These are phyloP conservation scores for Penicillium tannophilum DNA, from an alignment of 495 filamentous ascomycete genomes.

Conservation along the genomic window DNA sequence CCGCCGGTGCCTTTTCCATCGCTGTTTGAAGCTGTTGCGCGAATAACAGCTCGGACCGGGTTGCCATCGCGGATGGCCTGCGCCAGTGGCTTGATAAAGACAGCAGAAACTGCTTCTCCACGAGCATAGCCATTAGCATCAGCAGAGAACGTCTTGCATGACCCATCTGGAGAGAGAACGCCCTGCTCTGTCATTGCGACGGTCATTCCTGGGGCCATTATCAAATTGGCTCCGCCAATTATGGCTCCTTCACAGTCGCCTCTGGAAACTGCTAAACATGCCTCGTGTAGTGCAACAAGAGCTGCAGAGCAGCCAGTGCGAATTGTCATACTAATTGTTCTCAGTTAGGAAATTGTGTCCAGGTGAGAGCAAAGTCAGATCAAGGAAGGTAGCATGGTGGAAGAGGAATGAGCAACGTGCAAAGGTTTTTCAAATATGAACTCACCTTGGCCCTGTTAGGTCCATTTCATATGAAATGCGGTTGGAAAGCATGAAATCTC, in stretches of 20 bases:
- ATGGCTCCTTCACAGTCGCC: conserved; percentile 46
- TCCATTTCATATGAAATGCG: conserved; percentile 39
- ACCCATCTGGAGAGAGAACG: conserved; percentile 28
- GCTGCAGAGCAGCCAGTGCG: conserved; percentile 44
- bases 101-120: conserved; percentile 54
- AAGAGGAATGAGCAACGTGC: too few species aligned
- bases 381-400: too few species aligned
- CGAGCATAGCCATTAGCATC: conserved; percentile 65
- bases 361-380: neutral
- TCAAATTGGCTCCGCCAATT: conserved; percentile 45
- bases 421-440: neutral
- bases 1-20: conserved; percentile 29
- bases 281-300: conserved; percentile 35
- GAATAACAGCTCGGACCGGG: conserved; percentile 46
- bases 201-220: conserved; percentile 37
- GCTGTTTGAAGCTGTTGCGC: conserved; percentile 35
- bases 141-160: conserved; percentile 62
- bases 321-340: conserved; percentile 5
- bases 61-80: conserved; percentile 41
- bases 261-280: conserved; percentile 32
- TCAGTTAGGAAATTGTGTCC: neutral
- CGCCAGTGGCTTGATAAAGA: conserved; percentile 38
- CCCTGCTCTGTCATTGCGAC: conserved; percentile 28
- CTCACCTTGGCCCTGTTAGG: conserved; percentile 29
- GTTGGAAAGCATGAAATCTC: conserved; percentile 40